These are phyloP conservation scores for Pelargonium hybrid DNA, from an alignment of 441 rosid species.

Conservation along the genomic window DNA sequence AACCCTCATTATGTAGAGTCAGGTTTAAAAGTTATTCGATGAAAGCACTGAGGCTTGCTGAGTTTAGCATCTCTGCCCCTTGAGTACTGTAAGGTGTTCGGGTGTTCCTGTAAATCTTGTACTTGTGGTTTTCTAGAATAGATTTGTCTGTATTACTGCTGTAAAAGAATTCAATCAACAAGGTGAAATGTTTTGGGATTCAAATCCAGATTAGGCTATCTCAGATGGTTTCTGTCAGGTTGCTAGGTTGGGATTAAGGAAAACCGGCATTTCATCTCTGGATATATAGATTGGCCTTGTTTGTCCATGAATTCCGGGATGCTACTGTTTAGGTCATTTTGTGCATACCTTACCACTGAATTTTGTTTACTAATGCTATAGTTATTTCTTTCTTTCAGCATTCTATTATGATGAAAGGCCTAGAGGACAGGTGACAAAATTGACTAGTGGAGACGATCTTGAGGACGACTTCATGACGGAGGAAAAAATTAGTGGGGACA, in stretches of 20 bases:
- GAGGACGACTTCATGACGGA: constrained; percentile 61
- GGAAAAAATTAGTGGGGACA: constrained; percentile 23
- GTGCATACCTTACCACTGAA: not conserved
- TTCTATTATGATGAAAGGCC: constrained; percentile 30
- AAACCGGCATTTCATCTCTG: too few species aligned
- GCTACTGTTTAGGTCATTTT: too few species aligned
- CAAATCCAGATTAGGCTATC: too few species aligned
- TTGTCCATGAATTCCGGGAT: too few species aligned
- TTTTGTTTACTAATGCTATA: constrained; percentile 4
- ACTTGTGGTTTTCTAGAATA: not conserved
- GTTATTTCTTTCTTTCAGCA: constrained; percentile 26
- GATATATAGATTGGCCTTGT: too few species aligned
- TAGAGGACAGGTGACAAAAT: constrained; percentile 48
- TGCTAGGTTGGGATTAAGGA: too few species aligned
- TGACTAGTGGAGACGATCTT: constrained; percentile 70
- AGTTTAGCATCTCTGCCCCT: not conserved
- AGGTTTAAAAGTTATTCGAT: too few species aligned
- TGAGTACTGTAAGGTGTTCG: not conserved
- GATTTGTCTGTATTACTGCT: not conserved
- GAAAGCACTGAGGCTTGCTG: not conserved
- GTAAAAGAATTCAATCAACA: too few species aligned
- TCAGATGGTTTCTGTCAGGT: too few species aligned
- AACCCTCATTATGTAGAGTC: too few species aligned
- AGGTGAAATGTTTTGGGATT: too few species aligned
- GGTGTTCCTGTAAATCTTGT: not conserved